phyloP scores from a whole-genome alignment of 371 early-diverging fungal genomes.

The Circinella umbellata region DNA sequence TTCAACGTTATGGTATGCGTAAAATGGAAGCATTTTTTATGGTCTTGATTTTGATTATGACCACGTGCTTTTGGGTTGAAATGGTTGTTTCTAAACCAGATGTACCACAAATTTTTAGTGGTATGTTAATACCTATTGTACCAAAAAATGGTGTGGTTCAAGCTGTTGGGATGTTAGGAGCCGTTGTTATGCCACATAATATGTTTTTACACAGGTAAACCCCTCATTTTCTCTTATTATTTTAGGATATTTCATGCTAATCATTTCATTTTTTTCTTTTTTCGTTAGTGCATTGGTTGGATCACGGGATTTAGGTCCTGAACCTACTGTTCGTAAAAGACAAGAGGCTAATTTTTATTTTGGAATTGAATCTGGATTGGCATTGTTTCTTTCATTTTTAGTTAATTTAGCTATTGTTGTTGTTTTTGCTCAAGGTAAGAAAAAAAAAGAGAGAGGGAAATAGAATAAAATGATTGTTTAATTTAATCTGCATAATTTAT shows the following conservation, averaged over 20 bases:
- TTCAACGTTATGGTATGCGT: constrained; percentile 70
- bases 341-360: constrained; percentile 73
- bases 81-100: constrained; percentile 66
- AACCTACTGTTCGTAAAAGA: constrained; percentile 50
- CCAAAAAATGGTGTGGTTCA: constrained; percentile 63
- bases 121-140: constrained; percentile 64
- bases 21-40: constrained; percentile 72
- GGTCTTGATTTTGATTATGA: constrained; percentile 65
- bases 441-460: not conserved
- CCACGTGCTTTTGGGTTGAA: constrained; percentile 71
- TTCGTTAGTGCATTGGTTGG: constrained; percentile 59
- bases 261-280: not conserved
- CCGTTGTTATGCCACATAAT: constrained; percentile 81
- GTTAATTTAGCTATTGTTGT: constrained; percentile 78
- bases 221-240: too few species aligned
- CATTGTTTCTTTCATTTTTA: constrained; percentile 67
- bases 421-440: constrained; percentile 58
- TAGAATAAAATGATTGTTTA: not conserved
- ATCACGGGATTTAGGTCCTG: constrained; percentile 59
- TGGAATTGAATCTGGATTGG: constrained; percentile 69
- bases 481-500: not conserved
- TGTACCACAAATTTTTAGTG: constrained; percentile 55
- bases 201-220: constrained; percentile 72
- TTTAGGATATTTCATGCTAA: constrained; percentile 1
- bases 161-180: constrained; percentile 75